Evolutionary conservation across 306 rosid genomes (phyloP).

Genomic region (Elaeagnus macrophylla): DNA sequence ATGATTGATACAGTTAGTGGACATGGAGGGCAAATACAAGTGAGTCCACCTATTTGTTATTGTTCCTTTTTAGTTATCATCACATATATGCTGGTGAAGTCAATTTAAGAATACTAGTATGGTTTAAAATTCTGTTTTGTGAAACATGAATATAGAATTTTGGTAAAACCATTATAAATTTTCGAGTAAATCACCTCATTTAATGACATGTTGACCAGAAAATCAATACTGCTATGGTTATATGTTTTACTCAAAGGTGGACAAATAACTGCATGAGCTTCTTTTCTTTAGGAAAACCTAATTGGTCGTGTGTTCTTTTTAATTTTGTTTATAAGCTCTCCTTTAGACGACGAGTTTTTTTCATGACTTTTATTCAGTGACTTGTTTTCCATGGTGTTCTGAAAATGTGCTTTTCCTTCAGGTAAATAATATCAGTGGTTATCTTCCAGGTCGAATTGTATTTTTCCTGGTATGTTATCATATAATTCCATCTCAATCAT

Average conservation of each 20-base stretch:
- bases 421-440: conserved; percentile 98
- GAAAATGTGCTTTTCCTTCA: conserved; percentile 29
- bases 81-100: not conserved
- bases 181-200: too few species aligned
- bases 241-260: too few species aligned
- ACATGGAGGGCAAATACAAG: conserved; percentile 94
- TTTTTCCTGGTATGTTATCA: conserved; percentile 78
- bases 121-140: not conserved
- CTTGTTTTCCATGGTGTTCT: conserved; percentile 10
- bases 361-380: conserved; percentile 3
- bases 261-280: too few species aligned
- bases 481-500: conserved; percentile 9
- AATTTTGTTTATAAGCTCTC: not conserved
- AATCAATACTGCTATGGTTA: too few species aligned
- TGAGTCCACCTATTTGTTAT: conserved; percentile 32
- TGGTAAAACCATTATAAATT: too few species aligned
- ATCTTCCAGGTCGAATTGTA: conserved; percentile 97
- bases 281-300: too few species aligned
- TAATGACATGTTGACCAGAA: too few species aligned
- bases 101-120: not conserved
- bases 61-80: not conserved
- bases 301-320: too few species aligned
- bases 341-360: conserved; percentile 11
- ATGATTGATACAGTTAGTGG: conserved; percentile 99
- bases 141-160: too few species aligned